Conservation (phyloP, 352 stramenopile species). For the Globisporangium uncinulatum region DNA sequence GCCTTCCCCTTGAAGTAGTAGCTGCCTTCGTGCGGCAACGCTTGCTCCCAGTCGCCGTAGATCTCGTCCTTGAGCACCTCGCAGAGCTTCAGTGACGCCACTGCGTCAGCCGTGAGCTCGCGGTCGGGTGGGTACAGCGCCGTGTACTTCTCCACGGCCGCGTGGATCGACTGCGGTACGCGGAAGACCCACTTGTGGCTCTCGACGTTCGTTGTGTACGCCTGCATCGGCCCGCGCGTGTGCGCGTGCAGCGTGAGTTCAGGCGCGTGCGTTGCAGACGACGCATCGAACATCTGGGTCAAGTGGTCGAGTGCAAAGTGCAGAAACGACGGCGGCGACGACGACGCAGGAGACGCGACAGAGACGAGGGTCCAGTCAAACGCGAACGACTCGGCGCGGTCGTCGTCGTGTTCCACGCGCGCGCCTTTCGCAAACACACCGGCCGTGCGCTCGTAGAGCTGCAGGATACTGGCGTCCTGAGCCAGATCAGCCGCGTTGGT, state of each 20-base stretch:
- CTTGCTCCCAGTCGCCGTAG: constrained; percentile 46
- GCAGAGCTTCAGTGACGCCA: constrained; percentile 30
- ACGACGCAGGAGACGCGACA: background rate
- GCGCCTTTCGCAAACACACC: constrained; percentile 43
- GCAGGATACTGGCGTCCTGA: constrained; percentile 33
- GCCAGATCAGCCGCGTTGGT: constrained; percentile 21
- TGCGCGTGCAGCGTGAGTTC: constrained; percentile 67
- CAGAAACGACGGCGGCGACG: constrained; percentile 24
- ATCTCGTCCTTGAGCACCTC: constrained; percentile 57
- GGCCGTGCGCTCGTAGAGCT: constrained; percentile 49
- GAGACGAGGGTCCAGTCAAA: constrained; percentile 52
- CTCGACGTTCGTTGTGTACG: constrained; percentile 24
- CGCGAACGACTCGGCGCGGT: constrained; percentile 38
- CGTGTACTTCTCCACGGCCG: constrained; percentile 36
- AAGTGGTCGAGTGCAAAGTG: constrained; percentile 70
- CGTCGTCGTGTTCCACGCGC: constrained; percentile 10
- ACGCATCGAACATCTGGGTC: constrained; percentile 45
- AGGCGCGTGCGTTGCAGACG: constrained; percentile 23
- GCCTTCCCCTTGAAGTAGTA: constrained; percentile 86
- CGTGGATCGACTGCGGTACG: constrained; percentile 29
- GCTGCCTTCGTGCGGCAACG: constrained; percentile 52
- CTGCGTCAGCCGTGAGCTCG: constrained; percentile 26
- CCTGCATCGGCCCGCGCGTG: constrained; percentile 61
- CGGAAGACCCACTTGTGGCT: constrained; percentile 42
- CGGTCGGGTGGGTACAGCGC: constrained; percentile 41